A percentile compares a stretch with the other conserved stretches of the same genome.
Evolutionary conservation across 2,329 filamentous ascomycete species (phyloP).

Genomic region (Xylariomycetidae sp.): DNA sequence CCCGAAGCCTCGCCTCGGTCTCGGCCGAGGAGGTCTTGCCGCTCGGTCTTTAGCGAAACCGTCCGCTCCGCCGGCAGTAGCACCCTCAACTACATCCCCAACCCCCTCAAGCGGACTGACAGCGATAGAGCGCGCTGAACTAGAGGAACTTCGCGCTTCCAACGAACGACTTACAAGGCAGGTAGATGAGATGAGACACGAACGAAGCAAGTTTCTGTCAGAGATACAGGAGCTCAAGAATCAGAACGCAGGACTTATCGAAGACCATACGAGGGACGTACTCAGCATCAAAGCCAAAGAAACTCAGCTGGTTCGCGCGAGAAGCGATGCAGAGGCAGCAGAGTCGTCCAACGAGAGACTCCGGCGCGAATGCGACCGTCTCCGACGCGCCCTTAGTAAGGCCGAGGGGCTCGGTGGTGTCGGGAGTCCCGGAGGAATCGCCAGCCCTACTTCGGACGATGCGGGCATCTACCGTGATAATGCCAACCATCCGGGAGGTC

Average conservation of each 20-base stretch:
- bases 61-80: slow-evolving; percentile 42
- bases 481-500: slow-evolving; percentile 30
- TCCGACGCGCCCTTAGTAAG: slow-evolving; percentile 78
- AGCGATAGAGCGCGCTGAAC: slow-evolving; percentile 81
- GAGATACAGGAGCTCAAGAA: slow-evolving; percentile 94
- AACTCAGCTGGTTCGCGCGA: slow-evolving; percentile 87
- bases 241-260: slow-evolving; percentile 92
- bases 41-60: slow-evolving; percentile 82
- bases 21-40: slow-evolving; percentile 77
- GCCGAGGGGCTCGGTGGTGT: slow-evolving; percentile 48
- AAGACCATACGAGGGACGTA: slow-evolving; percentile 93
- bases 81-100: slow-evolving; percentile 50
- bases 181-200: slow-evolving; percentile 75
- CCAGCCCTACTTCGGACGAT: slow-evolving; percentile 55
- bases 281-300: slow-evolving; percentile 98
- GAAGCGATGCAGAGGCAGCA: slow-evolving; percentile 83
- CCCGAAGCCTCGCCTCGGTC: slow-evolving; percentile 57
- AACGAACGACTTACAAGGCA: slow-evolving; percentile 74
- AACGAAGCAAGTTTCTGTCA: slow-evolving; percentile 74
- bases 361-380: slow-evolving; percentile 80
- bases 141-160: slow-evolving; percentile 80
- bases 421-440: slow-evolving; percentile 37
- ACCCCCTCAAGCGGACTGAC: slow-evolving; percentile 62
- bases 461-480: slow-evolving; percentile 55
- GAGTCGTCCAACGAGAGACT: slow-evolving; percentile 83